Percentiles rank a stretch among this genome's conserved stretches.
phyloP scores from a whole-genome alignment of 441 rosid genomes.

The Populus trichocarpa region DNA sequence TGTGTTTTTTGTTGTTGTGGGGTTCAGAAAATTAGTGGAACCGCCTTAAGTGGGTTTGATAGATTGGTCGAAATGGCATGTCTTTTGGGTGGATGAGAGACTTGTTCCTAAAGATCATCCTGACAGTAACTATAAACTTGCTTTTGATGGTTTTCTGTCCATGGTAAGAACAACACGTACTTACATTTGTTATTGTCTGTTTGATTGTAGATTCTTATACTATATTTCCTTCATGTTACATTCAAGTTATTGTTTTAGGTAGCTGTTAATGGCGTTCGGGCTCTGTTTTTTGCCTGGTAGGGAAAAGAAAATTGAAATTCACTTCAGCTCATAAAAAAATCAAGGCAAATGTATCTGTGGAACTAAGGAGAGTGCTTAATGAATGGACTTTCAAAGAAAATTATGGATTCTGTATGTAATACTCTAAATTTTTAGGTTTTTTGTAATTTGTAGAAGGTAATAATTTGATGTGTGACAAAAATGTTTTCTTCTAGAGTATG shows the following conservation, averaged over 20 bases:
- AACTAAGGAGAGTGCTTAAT: too few species aligned
- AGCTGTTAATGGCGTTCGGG: too few species aligned
- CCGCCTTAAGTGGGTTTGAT: slow-evolving; percentile 60
- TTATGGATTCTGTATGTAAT: too few species aligned
- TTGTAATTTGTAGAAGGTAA: too few species aligned
- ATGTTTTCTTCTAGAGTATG: too few species aligned
- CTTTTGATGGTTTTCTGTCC: slow-evolving; percentile 62
- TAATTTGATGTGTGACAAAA: too few species aligned
- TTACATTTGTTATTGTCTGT: not conserved
- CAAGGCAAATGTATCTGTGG: too few species aligned
- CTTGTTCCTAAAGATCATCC: slow-evolving; percentile 83
- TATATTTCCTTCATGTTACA: not conserved
- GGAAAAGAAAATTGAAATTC: too few species aligned
- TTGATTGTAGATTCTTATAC: not conserved
- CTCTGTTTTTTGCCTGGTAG: too few species aligned
- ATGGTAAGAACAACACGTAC: slow-evolving; percentile 35
- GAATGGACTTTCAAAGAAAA: too few species aligned
- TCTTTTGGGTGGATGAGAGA: slow-evolving; percentile 90
- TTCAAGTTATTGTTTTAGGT: not conserved
- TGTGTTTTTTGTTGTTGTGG: not conserved
- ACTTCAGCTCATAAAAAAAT: too few species aligned
- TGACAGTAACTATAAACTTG: slow-evolving; percentile 82
- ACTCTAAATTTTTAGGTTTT: too few species aligned
- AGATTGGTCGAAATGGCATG: slow-evolving; percentile 86
- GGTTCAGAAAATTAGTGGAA: slow-evolving; percentile 63